A percentile compares a stretch with the other conserved stretches of the same genome.
Evolutionary conservation across 2,329 filamentous ascomycete species (phyloP).

Genomic region (Xylariaceae sp.): DNA sequence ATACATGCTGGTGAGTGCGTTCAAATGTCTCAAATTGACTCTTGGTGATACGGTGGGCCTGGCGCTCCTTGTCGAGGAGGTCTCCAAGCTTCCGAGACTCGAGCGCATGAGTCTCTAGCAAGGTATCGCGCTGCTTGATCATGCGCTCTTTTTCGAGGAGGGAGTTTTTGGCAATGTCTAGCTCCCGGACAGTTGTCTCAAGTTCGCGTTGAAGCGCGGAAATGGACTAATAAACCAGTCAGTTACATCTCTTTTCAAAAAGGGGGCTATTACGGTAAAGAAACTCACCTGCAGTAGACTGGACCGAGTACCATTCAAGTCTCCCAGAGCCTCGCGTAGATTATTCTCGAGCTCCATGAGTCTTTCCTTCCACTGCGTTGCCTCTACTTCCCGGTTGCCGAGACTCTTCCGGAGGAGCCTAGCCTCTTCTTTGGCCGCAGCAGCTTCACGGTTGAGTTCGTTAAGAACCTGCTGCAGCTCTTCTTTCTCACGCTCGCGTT

Average conservation of each 20-base stretch:
- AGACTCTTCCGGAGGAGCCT: constrained; percentile 77
- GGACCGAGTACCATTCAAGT: constrained; percentile 78
- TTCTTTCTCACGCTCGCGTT: constrained; percentile 89
- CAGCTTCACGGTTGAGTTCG: constrained; percentile 81
- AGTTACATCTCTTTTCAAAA: constrained; percentile 7
- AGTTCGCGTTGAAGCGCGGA: constrained; percentile 83
- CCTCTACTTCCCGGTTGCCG: constrained; percentile 79
- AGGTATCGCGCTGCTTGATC: constrained; percentile 79
- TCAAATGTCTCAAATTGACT: constrained; percentile 83
- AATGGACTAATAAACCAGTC: constrained; percentile 55
- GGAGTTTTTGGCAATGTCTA: constrained; percentile 70
- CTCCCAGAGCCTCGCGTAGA: constrained; percentile 78
- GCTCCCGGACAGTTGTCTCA: constrained; percentile 74
- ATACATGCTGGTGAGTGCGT: constrained; percentile 79
- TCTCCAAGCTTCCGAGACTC: constrained; percentile 82
- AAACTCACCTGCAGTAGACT: constrained; percentile 69
- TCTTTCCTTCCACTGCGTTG: constrained; percentile 84
- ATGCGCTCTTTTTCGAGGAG: constrained; percentile 86
- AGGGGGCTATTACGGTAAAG: too few relatives aligned
- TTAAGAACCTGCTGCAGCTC: constrained; percentile 92
- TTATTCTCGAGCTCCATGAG: constrained; percentile 86
- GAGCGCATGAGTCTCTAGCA: constrained; percentile 83
- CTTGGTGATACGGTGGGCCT: constrained; percentile 78
- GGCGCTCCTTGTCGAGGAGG: constrained; percentile 84
- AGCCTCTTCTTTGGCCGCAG: constrained; percentile 77